Conservation (phyloP, 805 yeast species). For the Saccharomycopsis schoenii region DNA sequence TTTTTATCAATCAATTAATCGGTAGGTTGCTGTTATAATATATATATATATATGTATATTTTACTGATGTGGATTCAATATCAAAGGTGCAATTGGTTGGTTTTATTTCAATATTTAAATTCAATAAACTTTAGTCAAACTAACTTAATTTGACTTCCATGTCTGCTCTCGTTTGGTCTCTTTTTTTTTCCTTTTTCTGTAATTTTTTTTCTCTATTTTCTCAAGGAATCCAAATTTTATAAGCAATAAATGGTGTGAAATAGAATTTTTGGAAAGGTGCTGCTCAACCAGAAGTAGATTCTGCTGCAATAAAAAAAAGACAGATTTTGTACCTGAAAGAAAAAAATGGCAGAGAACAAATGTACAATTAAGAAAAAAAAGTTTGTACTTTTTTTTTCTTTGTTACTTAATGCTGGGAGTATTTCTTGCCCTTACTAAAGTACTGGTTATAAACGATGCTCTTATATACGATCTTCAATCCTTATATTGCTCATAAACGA, state of each 20-base stretch:
- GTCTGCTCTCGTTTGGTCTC: neutral
- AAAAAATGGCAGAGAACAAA: neutral
- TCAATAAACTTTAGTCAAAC: too few species aligned
- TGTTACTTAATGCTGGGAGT: neutral
- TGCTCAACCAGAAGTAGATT: neutral
- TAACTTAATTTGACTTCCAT: too few species aligned
- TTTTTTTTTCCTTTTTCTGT: neutral
- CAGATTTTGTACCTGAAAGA: neutral
- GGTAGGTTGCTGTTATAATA: too few species aligned
- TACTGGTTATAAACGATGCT: neutral
- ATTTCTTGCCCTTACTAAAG: neutral
- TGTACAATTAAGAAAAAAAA: neutral
- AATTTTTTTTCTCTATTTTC: neutral
- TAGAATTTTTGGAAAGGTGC: neutral
- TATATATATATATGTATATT: too few species aligned
- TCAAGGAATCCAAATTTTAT: neutral
- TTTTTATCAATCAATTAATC: too few species aligned
- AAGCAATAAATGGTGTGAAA: neutral
- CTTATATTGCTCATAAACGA: too few species aligned
- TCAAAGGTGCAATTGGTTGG: too few species aligned
- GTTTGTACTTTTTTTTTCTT: neutral
- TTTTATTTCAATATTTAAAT: too few species aligned
- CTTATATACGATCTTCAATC: too few species aligned
- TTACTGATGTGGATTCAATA: too few species aligned
- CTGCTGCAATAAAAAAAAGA: neutral